Evolutionary conservation across 441 rosid genomes (phyloP), one percentile per base, ranked within the genome.

Genomic region (Adansonia madagascariensis): DNA sequence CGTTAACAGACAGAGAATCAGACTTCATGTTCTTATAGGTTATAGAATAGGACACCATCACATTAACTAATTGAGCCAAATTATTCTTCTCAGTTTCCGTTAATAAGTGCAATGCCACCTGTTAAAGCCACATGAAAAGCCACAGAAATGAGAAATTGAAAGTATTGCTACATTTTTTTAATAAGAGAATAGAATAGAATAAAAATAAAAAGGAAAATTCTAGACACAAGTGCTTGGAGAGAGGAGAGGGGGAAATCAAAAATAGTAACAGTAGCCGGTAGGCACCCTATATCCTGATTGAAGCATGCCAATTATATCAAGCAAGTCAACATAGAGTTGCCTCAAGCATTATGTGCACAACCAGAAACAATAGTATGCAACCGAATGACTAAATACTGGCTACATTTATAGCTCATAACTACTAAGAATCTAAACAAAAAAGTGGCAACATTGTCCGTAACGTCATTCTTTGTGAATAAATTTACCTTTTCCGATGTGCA

Each of bases 71-170:
- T 80, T 84, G 91, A 77, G 85, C 83, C 76, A 96, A 79, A 83
- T 86, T 90, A 81, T 85, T 84, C 88, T 90, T 96, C 84, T 96
- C 93, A 74, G 88, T 86, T 67, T 91, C 93, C 52, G 98, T 86
- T 74, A 91, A 81, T 76, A 91, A 85, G 88, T 96, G 96, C 74
- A 88, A 82, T 73, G 98, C 94, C 84, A 89, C 99, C 99, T 97
- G 87, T 79, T 76, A 47, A 77, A 75, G 62, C 52, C 67, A 59
- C 67, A 75, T 78, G 53, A 79, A 74, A 62, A 46, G 53, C 59
- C 66, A 18, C 63, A 52, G 67, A 52, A 69, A 74, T 44, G 49
- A 75, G 44, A 57, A 55, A 55, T 24, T 56, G 68, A 22, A 72
- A 20, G 27, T 39, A 31, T 52, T 55, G 53, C 55, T 12, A 71